Percentiles rank a stretch among this genome's conserved stretches.
These are phyloP conservation scores for Penicillium mononematosum DNA, from an alignment of 495 filamentous ascomycete genomes.

Conservation along the genomic window DNA sequence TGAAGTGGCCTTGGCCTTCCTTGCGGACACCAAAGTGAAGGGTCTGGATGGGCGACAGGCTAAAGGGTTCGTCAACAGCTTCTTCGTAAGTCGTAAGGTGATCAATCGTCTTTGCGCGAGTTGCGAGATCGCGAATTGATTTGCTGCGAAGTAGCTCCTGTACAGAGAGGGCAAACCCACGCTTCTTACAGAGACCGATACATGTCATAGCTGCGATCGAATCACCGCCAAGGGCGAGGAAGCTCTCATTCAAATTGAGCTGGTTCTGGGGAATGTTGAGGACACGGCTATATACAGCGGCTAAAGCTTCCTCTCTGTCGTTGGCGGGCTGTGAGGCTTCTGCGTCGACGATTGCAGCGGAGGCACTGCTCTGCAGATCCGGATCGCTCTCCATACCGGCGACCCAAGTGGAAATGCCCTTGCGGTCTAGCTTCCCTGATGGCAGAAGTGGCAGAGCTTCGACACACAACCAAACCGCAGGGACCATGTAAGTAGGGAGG, in stretches of 20 bases:
- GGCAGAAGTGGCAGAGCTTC: slow-evolving; percentile 49
- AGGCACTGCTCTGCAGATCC: slow-evolving; percentile 10
- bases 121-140: slow-evolving; percentile 45
- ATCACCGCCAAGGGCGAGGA: slow-evolving; percentile 65
- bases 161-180: slow-evolving; percentile 55
- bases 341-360: neutral
- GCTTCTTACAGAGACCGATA: slow-evolving; percentile 50
- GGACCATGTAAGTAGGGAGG: slow-evolving; percentile 58
- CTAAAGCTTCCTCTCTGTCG: slow-evolving; percentile 36
- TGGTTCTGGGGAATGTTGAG: slow-evolving; percentile 48
- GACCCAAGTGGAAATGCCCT: slow-evolving; percentile 37
- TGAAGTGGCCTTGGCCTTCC: slow-evolving; percentile 66
- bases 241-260: slow-evolving; percentile 56
- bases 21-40: slow-evolving; percentile 60
- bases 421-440: slow-evolving; percentile 56
- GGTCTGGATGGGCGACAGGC: slow-evolving; percentile 69
- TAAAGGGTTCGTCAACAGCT: slow-evolving; percentile 51
- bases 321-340: slow-evolving; percentile 27
- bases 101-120: slow-evolving; percentile 31
- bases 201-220: slow-evolving; percentile 71
- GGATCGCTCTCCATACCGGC: slow-evolving; percentile 34
- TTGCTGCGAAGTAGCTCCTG: slow-evolving; percentile 49
- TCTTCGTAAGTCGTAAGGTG: slow-evolving; percentile 39
- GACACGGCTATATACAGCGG: slow-evolving; percentile 51
- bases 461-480: slow-evolving; percentile 50